Evolutionary conservation across 306 rosid species (phyloP).

Genomic region (Argentina anserina): DNA sequence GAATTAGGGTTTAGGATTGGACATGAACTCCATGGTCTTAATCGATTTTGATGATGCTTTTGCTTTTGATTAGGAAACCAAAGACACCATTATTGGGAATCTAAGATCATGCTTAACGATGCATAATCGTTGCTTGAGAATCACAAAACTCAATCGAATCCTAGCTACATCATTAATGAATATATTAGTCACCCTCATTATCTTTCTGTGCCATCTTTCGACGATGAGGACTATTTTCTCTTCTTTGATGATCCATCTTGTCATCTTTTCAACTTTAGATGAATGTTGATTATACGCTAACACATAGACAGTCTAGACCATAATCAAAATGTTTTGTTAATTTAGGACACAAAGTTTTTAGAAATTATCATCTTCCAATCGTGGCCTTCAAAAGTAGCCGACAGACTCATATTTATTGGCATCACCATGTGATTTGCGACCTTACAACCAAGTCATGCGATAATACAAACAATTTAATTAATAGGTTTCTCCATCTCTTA

Average conservation of each 20-base stretch:
- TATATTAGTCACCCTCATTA: constrained; percentile 22
- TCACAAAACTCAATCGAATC: constrained; percentile 23
- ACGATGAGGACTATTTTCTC: not conserved
- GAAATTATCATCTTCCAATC: constrained; percentile 53
- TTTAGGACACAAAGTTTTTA: constrained; percentile 35
- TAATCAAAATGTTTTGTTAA: constrained; percentile 58
- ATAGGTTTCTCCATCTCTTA: constrained; percentile 37
- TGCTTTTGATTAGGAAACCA: constrained; percentile 36
- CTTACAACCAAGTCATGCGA: constrained; percentile 63
- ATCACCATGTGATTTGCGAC: constrained; percentile 81
- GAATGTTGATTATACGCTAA: constrained; percentile 47
- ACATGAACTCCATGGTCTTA: constrained; percentile 48
- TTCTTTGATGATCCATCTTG: constrained; percentile 52
- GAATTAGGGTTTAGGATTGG: constrained; percentile 2
- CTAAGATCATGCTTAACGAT: constrained; percentile 45
- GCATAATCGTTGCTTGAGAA: constrained; percentile 52
- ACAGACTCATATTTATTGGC: constrained; percentile 76
- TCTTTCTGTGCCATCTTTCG: constrained; percentile 10
- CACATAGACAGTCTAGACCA: constrained; percentile 54
- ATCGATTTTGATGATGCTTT: constrained; percentile 28
- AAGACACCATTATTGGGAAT: constrained; percentile 35
- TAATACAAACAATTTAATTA: constrained; percentile 34
- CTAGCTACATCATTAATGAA: not conserved
- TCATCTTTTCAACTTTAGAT: constrained; percentile 53
- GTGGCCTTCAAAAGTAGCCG: constrained; percentile 74